Base-by-base conservation (phyloP, 345 rosid species). In the Raphanus sativus region DNA sequence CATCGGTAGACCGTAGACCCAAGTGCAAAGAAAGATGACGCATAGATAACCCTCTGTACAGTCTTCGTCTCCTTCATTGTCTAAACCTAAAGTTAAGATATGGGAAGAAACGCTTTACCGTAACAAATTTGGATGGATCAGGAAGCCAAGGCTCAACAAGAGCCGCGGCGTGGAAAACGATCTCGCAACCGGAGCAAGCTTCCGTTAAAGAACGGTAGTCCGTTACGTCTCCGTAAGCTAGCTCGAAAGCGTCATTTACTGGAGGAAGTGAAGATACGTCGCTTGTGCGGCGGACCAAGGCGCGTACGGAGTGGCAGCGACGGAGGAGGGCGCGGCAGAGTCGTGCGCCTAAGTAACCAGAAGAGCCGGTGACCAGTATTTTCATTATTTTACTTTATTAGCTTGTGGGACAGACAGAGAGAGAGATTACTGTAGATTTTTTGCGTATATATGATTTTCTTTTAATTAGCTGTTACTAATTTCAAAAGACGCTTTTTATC, bases 111-210 rank as follows among this genome's bases (percentile, higher is more conserved):
- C 4, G 59, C 85, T 84, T 32, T 84, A 91, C 97, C 0, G 88
- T 67, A 81, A 87, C 55, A 89, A 94, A 94, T 80, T 70, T 81
- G 12, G 93, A 91, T 48, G 93, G 89, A 78, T 90, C 93, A 2
- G 96, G 91, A 6, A 91, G 90, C 97, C 97, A 94, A 54, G 98
- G 93, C 86, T 94, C 96, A 74, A 91, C 98, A 13, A 88, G 3
- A 66, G 97, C 97, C 11, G 97, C 97, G 0, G 88, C 80, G 83
- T 94, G 98, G 89, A 91, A 88, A 83, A 94, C 71, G 83, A 86
- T 76, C 50, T 86, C 80, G 82, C 95, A 91, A 70, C 84, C 90
- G 77, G 86, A 85, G 85, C 86, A 88, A 83, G 92, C 90, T 45
- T 85, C 87, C 1, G 75, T 81, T 60, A 94, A 77, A 4, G 94